Evolutionary conservation across 495 filamentous ascomycete genomes (phyloP).

Genomic region (Penicillium robsamsonii): DNA sequence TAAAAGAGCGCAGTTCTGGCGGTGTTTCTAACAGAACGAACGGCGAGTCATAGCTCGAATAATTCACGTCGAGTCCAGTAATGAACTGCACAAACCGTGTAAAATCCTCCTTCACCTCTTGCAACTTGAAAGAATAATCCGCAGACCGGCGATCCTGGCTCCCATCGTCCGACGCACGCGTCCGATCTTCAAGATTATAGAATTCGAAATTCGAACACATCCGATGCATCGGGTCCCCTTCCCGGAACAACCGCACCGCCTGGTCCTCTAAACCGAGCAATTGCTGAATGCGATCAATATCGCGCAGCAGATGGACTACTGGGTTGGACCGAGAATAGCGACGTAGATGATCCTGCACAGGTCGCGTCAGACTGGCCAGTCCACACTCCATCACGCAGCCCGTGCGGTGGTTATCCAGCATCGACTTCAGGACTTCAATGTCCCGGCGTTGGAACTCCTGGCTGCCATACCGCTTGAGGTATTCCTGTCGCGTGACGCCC

Average conservation of each 20-base stretch:
- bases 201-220: slow-evolving; percentile 77
- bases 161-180: slow-evolving; percentile 31
- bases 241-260: slow-evolving; percentile 49
- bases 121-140: slow-evolving; percentile 65
- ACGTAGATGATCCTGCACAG: slow-evolving; percentile 57
- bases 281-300: slow-evolving; percentile 62
- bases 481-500: slow-evolving; percentile 61
- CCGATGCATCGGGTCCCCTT: slow-evolving; percentile 55
- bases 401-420: slow-evolving; percentile 61
- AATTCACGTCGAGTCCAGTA: slow-evolving; percentile 52
- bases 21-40: slow-evolving; percentile 70
- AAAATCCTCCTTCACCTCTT: slow-evolving; percentile 72
- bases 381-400: slow-evolving; percentile 73
- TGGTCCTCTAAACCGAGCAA: slow-evolving; percentile 60
- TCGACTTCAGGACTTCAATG: slow-evolving; percentile 62
- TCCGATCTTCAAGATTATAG: slow-evolving; percentile 64
- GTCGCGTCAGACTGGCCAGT: slow-evolving; percentile 55
- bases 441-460: slow-evolving; percentile 64
- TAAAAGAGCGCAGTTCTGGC: slow-evolving; percentile 62
- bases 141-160: slow-evolving; percentile 45
- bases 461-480: slow-evolving; percentile 59
- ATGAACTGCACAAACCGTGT: slow-evolving; percentile 67
- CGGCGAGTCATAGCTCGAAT: slow-evolving; percentile 63
- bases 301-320: slow-evolving; percentile 70
- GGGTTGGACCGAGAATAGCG: slow-evolving; percentile 63